These are phyloP conservation scores for Saprolegnia parasitica DNA, from an alignment of 352 stramenopile species.

Conservation along the genomic window DNA sequence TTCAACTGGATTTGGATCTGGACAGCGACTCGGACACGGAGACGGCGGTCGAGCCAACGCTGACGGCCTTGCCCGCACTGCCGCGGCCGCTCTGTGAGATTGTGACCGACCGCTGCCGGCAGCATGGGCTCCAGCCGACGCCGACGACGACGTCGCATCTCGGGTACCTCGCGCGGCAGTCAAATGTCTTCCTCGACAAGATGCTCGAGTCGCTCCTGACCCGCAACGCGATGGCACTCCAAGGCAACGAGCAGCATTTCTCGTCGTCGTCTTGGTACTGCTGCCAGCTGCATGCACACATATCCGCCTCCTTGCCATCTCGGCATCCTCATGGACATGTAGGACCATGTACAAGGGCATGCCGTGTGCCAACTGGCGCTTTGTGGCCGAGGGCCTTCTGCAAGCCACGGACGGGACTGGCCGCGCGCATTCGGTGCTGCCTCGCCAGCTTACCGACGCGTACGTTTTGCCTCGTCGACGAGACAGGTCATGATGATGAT, in stretches of 20 bases:
- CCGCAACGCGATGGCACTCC: constrained; percentile 15
- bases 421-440: background rate
- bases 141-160: background rate
- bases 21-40: constrained; percentile 16
- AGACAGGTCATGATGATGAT: constrained; percentile 3
- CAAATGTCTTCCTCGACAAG: constrained; percentile 10
- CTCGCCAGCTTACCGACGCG: background rate
- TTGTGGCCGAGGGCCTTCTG: constrained; percentile 16
- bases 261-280: background rate
- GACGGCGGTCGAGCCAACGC: background rate
- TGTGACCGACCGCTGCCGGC: constrained; percentile 10
- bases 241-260: constrained; percentile 28
- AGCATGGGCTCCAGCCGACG: background rate
- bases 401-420: background rate
- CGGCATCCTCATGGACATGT: background rate
- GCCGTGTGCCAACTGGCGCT: constrained; percentile 19
- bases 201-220: constrained; percentile 18
- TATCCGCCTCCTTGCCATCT: background rate
- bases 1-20: constrained; percentile 2
- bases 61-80: constrained; percentile 1
- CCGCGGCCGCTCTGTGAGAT: constrained; percentile 3
- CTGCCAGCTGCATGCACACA: background rate
- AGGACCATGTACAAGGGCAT: constrained; percentile 14
- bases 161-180: background rate
- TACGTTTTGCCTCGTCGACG: background rate